These are phyloP conservation scores for Trichophyton mentagrophytes DNA, from an alignment of 2,329 filamentous ascomycete species.

Conservation along the genomic window DNA sequence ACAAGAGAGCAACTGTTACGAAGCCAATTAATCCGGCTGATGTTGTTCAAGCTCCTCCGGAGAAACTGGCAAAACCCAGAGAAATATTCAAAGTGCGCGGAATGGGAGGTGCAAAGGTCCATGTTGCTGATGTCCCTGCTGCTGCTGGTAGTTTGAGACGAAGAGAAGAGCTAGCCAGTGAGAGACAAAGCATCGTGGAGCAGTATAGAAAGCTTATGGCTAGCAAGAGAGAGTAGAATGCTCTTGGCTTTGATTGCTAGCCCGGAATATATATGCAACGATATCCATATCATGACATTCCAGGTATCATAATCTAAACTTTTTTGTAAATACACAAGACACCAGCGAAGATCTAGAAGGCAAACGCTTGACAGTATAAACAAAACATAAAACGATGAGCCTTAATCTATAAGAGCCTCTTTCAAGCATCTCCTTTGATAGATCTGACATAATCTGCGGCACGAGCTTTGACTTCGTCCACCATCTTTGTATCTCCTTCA, in stretches of 20 bases:
- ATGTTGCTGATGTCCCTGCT: conserved; percentile 57
- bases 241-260: neutral
- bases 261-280: neutral
- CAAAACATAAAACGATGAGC: neutral
- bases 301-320: conserved; percentile 8
- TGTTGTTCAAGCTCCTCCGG: conserved; percentile 63
- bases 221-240: conserved; percentile 29
- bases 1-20: conserved; percentile 42
- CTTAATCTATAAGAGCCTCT: neutral
- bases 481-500: conserved; percentile 54
- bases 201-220: conserved; percentile 60
- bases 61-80: conserved; percentile 49
- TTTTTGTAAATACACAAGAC: neutral
- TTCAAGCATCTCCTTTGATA: conserved; percentile 20
- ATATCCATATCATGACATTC: conserved; percentile 3
- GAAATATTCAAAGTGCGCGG: conserved; percentile 52
- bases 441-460: conserved; percentile 56
- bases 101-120: conserved; percentile 47
- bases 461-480: conserved; percentile 56
- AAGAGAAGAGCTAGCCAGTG: conserved; percentile 59
- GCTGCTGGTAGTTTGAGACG: conserved; percentile 57
- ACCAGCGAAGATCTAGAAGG: neutral
- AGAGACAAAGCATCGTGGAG: conserved; percentile 58
- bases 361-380: neutral
- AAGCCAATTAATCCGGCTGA: conserved; percentile 29